Conservation (phyloP, 305 asterid genomes). For the Plantago coronopus region DNA sequence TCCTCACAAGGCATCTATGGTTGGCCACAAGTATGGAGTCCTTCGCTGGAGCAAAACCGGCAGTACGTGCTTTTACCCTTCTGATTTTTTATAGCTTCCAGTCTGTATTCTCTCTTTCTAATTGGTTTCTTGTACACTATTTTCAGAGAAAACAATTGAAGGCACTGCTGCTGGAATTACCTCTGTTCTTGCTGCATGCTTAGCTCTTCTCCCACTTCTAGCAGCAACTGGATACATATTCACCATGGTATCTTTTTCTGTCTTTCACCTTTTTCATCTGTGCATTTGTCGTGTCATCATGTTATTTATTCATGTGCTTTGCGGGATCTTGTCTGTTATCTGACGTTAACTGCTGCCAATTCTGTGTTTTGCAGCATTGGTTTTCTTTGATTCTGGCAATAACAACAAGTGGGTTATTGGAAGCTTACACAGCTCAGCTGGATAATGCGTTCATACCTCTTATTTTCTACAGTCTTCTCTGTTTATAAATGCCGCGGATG, state of each 20-base stretch:
- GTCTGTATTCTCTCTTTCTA: background rate
- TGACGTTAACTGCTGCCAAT: conserved; percentile 25
- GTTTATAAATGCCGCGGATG: conserved; percentile 39
- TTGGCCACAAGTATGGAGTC: conserved; percentile 95
- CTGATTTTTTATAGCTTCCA: conserved; percentile 10
- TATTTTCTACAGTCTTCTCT: conserved; percentile 85
- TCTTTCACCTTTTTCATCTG: conserved; percentile 4
- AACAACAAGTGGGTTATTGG: conserved; percentile 74
- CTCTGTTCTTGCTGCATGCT: conserved; percentile 84
- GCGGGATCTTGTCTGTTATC: conserved; percentile 7
- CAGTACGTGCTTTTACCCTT: conserved; percentile 41
- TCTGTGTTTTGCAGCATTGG: conserved; percentile 68
- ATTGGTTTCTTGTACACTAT: conserved; percentile 19
- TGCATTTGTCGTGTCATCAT: background rate
- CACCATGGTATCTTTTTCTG: conserved; percentile 55
- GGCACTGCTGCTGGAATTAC: conserved; percentile 99
- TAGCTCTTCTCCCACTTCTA: conserved; percentile 74
- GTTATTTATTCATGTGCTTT: background rate
- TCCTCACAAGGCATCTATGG: conserved; percentile 78
- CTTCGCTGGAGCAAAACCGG: conserved; percentile 95
- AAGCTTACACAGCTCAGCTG: conserved; percentile 95
- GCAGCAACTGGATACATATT: conserved; percentile 80
- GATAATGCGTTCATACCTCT: conserved; percentile 98
- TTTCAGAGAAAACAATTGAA: conserved; percentile 87
- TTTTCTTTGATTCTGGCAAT: conserved; percentile 77